These are phyloP conservation scores for Rhynchospora breviuscula DNA, from an alignment of 176 grass and related monocot genomes.

Conservation along the genomic window DNA sequence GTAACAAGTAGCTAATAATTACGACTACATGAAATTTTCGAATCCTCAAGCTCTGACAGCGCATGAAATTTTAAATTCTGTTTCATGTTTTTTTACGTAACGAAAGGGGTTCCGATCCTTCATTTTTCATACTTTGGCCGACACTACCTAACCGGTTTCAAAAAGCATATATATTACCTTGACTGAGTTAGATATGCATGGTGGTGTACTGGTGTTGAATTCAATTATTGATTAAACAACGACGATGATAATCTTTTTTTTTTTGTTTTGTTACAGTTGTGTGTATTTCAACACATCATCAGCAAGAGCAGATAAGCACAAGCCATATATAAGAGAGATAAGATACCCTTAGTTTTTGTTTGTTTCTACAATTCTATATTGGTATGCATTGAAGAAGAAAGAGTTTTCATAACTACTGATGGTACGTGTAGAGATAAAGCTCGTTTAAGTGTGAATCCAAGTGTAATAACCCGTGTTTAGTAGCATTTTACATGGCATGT, in stretches of 20 bases:
- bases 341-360: background rate
- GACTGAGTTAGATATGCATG: too few species aligned
- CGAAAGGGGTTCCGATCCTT: too few species aligned
- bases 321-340: background rate
- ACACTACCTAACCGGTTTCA: too few species aligned
- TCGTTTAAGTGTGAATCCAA: constrained; percentile 1
- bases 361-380: background rate
- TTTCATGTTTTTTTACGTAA: too few species aligned
- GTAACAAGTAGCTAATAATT: too few species aligned
- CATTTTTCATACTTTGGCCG: background rate
- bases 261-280: background rate
- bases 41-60: background rate
- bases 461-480: constrained; percentile 8
- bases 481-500: background rate
- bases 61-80: background rate
- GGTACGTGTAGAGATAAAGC: background rate
- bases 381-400: background rate
- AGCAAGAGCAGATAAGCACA: background rate
- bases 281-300: background rate
- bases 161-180: too few species aligned
- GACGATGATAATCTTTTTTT: background rate
- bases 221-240: background rate
- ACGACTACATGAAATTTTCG: too few species aligned
- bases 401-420: background rate
- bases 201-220: background rate